phyloP scores from a whole-genome alignment of 2,329 filamentous ascomycete species.

The Fusarium continuum region DNA sequence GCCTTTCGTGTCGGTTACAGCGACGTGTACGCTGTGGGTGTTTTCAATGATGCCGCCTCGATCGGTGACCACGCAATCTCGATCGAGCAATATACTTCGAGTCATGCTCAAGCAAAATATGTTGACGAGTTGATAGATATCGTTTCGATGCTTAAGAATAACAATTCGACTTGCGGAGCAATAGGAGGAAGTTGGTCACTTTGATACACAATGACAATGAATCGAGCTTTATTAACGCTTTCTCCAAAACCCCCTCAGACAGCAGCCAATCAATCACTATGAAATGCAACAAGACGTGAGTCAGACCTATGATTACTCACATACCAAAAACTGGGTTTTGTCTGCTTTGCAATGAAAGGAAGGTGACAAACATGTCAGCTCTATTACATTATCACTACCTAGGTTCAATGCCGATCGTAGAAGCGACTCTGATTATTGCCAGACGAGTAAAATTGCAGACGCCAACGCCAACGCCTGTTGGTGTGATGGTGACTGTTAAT shows the following conservation, averaged over 20 bases:
- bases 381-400: too few relatives aligned
- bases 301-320: constrained; percentile 10
- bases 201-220: too few relatives aligned
- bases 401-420: too few relatives aligned
- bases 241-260: rapidly evolving
- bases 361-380: too few relatives aligned
- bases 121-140: neutral
- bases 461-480: too few relatives aligned
- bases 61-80: constrained; percentile 49
- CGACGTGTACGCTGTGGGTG: constrained; percentile 54
- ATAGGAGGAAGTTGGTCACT: too few relatives aligned
- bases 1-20: constrained; percentile 51
- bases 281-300: neutral
- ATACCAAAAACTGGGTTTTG: too few relatives aligned
- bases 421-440: neutral
- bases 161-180: too few relatives aligned
- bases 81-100: constrained; percentile 14
- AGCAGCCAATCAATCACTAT: neutral
- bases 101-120: constrained; percentile 14
- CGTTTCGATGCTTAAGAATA: too few relatives aligned
- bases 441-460: too few relatives aligned
- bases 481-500: too few relatives aligned
- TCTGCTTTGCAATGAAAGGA: neutral
- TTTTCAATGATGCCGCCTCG: constrained; percentile 55
- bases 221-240: too few relatives aligned